Conservation (phyloP, 805 yeast genomes). For the Yamadazyma paraphyllophila region DNA sequence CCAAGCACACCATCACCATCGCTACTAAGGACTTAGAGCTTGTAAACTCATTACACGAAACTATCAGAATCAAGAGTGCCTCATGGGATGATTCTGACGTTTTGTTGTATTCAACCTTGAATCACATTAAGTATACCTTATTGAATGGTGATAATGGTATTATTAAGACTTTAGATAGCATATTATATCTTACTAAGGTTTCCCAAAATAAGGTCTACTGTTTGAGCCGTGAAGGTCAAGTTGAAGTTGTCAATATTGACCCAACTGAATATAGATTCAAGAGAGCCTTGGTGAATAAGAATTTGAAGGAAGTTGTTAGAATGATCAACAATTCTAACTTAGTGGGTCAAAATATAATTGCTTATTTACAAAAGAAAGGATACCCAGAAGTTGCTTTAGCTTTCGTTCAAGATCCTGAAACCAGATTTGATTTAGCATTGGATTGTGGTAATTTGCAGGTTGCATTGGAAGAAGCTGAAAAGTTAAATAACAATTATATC, state of each 20-base stretch:
- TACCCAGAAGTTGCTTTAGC: slow-evolving; percentile 97
- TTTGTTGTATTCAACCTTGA: slow-evolving; percentile 86
- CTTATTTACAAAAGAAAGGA: slow-evolving; percentile 90
- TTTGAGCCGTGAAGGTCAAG: slow-evolving; percentile 80
- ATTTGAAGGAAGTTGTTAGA: slow-evolving; percentile 87
- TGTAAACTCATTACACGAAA: slow-evolving; percentile 87
- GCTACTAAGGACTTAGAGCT: slow-evolving; percentile 76
- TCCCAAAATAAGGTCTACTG: slow-evolving; percentile 72
- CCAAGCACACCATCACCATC: slow-evolving; percentile 90
- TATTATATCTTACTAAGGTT: slow-evolving; percentile 77
- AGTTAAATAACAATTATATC: slow-evolving; percentile 59
- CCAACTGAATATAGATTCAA: slow-evolving; percentile 98
- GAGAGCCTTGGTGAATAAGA: slow-evolving; percentile 83
- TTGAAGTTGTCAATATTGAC: slow-evolving; percentile 75
- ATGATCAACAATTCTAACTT: slow-evolving; percentile 84
- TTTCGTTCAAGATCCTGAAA: slow-evolving; percentile 94
- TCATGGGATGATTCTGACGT: slow-evolving; percentile 97
- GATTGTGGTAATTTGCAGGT: slow-evolving; percentile 87
- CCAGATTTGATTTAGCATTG: slow-evolving; percentile 91
- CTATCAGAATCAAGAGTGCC: slow-evolving; percentile 93
- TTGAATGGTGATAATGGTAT: slow-evolving; percentile 95
- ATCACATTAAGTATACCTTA: slow-evolving; percentile 91
- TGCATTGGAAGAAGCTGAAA: slow-evolving; percentile 86
- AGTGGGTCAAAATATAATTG: slow-evolving; percentile 96
- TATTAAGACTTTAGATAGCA: slow-evolving; percentile 85